Evolutionary conservation across 192 early-diverging fungal species (phyloP).

Genomic region (Coemansia sp.): DNA sequence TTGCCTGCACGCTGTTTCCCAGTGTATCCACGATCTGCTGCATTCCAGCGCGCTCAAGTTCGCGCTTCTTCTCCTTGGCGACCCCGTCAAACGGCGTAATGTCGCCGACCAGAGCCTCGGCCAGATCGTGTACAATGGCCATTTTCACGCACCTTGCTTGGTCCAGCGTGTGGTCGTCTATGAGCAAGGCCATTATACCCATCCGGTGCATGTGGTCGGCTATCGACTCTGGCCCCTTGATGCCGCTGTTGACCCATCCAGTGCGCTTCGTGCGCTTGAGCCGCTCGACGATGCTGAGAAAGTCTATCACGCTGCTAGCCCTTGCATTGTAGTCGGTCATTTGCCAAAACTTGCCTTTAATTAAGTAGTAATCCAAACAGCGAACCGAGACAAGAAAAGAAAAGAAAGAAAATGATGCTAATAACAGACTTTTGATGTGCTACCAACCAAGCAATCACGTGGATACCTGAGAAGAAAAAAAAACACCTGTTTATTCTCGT

Average conservation of each 20-base stretch:
- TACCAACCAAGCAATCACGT: too few relatives aligned
- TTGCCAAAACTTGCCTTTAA: too few relatives aligned
- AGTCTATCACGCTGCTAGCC: slow-evolving; percentile 62
- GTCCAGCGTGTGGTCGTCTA: slow-evolving; percentile 72
- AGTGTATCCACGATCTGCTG: slow-evolving; percentile 59
- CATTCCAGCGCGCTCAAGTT: slow-evolving; percentile 61
- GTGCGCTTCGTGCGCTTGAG: slow-evolving; percentile 94
- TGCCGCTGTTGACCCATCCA: slow-evolving; percentile 82
- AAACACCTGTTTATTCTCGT: too few relatives aligned
- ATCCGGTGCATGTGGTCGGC: slow-evolving; percentile 97
- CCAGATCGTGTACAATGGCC: slow-evolving; percentile 93
- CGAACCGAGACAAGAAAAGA: too few relatives aligned
- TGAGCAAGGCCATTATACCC: slow-evolving; percentile 84
- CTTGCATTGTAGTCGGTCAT: too few relatives aligned
- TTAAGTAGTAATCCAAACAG: too few relatives aligned
- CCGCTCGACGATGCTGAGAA: slow-evolving; percentile 80
- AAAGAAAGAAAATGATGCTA: too few relatives aligned
- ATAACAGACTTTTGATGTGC: too few relatives aligned
- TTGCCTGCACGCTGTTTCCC: slow-evolving; percentile 58
- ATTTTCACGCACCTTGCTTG: slow-evolving; percentile 81
- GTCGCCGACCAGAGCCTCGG: slow-evolving; percentile 77
- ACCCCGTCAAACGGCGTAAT: slow-evolving; percentile 87
- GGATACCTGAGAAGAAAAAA: too few relatives aligned
- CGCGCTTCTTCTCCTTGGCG: slow-evolving; percentile 75
- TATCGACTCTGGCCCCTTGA: slow-evolving; percentile 82